Conservation (phyloP, 179 eudicot species). For the Beta macrorhiza region DNA sequence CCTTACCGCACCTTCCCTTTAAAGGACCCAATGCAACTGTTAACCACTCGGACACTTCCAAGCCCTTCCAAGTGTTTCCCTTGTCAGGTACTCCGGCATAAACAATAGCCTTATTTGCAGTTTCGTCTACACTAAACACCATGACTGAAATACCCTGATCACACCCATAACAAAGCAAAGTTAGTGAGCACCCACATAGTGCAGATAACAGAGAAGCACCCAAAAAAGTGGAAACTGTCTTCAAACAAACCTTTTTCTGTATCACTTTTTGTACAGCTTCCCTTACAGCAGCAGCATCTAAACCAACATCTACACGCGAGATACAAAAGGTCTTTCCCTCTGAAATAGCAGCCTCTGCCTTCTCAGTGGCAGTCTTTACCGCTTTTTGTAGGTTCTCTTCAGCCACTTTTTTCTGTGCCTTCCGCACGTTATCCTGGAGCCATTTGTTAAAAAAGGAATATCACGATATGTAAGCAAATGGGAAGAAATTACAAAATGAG, state of each 20-base stretch:
- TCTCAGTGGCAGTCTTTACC: constrained; percentile 56
- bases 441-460: background rate
- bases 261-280: constrained; percentile 80
- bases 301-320: constrained; percentile 67
- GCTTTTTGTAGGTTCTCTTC: constrained; percentile 80
- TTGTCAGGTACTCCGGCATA: constrained; percentile 90
- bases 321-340: constrained; percentile 79
- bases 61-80: constrained; percentile 63
- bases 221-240: background rate
- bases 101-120: constrained; percentile 72
- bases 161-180: constrained; percentile 7
- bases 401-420: constrained; percentile 68
- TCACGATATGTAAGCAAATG: background rate
- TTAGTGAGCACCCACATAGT: background rate
- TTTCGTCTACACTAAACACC: constrained; percentile 80
- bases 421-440: constrained; percentile 62
- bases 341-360: constrained; percentile 68
- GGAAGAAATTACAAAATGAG: background rate
- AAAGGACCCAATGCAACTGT: constrained; percentile 59
- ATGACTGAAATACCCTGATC: constrained; percentile 73
- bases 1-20: constrained; percentile 80
- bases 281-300: constrained; percentile 70
- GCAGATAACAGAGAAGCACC: background rate
- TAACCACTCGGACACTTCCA: constrained; percentile 82
- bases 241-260: constrained; percentile 65